phyloP scores from a whole-genome alignment of 2,329 filamentous ascomycete genomes.

The Cercospora nicotianae region DNA sequence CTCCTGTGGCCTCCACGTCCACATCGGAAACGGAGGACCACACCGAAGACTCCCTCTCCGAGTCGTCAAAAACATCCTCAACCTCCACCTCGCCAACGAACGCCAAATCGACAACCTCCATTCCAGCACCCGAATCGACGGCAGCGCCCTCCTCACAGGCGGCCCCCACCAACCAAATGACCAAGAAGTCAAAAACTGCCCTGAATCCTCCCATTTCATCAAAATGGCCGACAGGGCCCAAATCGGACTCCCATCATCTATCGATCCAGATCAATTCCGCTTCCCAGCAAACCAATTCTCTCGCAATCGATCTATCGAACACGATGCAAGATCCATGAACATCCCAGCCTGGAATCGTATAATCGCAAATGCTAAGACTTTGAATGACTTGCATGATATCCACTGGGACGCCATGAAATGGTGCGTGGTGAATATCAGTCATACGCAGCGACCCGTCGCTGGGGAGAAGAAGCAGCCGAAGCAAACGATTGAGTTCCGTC shows the following conservation, averaged over 20 bases:
- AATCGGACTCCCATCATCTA: not conserved
- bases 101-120: slow-evolving; percentile 33
- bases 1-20: slow-evolving; percentile 35
- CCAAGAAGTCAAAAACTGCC: not conserved
- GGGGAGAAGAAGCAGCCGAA: not conserved
- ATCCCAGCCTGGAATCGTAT: not conserved
- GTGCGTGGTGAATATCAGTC: not conserved
- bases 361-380: not conserved
- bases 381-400: not conserved
- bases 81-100: slow-evolving; percentile 34
- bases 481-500: slow-evolving; percentile 2
- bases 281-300: not conserved
- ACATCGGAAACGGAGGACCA: slow-evolving; percentile 34
- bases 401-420: not conserved
- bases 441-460: not conserved
- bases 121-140: slow-evolving; percentile 23
- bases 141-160: slow-evolving; percentile 9
- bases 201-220: not conserved
- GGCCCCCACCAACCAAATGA: not conserved
- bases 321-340: not conserved
- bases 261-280: not conserved
- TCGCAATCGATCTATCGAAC: not conserved
- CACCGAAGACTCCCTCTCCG: slow-evolving; percentile 26
- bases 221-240: not conserved
- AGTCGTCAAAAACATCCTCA: slow-evolving; percentile 36